Base-by-base conservation (phyloP, 2,329 filamentous ascomycete species). In the Fusarium mangiferae region DNA sequence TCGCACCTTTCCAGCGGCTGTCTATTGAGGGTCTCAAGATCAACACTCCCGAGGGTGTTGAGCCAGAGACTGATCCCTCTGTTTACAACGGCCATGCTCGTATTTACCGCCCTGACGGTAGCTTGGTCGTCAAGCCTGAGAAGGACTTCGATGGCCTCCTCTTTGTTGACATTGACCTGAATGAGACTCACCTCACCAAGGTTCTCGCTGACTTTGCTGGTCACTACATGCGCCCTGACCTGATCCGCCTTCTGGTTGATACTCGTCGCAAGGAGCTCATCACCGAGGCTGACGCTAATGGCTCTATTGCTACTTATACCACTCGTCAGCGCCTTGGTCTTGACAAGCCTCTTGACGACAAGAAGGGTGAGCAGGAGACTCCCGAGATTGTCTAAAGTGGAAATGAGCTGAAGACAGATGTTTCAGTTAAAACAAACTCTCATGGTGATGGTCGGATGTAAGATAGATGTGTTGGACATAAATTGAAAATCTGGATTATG, bases 151-250 rank as follows among this genome's bases (percentile, higher is more conserved):
- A 90, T 72, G 83, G 84, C 9, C 84, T 90, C 17, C 62, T 90
- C 13, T 85, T 83, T 62, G 87, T 87, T 1, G 86, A 90, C 65
- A 75, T 90, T 52, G 84, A 89, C 42, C 77, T 90, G 57, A 78
- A 82, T 11, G 77, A 78, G 49, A 75, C 51, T 3, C 77, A 78
- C 12, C 75, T 78, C 3, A 78, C 77, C 3, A 78, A 78, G 66
- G 72, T 75, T 2, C 66, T 78, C 0, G 77, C 84, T 22, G 83
- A 85, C 59, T 82, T 83, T 39, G 78, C 74, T 1, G 78, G 79
- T 1, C 80, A 81, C 66, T 82, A 85, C 72, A 81, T 81, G 59
- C 79, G 83, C 8, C 83, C 83, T 20, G 84, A 85, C 57, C 68
- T 84, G 64, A 78, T 85, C 24, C 83, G 83, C 28, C 78, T 85